Evolutionary conservation across 495 filamentous ascomycete genomes (phyloP), one percentile per base, ranked within the genome.

Genomic region (Podospora didyma): DNA sequence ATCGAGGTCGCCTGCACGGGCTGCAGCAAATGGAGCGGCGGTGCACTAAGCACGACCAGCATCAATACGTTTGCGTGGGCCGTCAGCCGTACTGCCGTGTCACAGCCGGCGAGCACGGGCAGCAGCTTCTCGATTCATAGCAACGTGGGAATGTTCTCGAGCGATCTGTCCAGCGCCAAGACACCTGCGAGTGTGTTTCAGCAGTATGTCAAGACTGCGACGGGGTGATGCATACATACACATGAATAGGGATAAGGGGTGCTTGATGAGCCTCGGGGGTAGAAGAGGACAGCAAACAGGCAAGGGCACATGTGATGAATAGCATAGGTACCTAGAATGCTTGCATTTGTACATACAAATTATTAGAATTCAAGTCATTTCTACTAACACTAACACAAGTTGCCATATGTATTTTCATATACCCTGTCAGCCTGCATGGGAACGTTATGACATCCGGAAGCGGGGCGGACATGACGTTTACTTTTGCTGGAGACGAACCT

Each of bases 1-100:
- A 57, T 78, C 48, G 71, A 70, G n/a, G 72, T 75, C 2, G 63
- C 70, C 16, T 81, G 78, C 59, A 61, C 65, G 54, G 72, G 74
- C 24, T 81, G 74, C 63, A 75, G 67, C 53, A 65, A 59, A 3
- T 76, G 72, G 72, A 57, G 39, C 31, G 56, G 62, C 37, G 60
- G 61, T 31, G 58, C 68, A 47, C 65, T 73, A 20, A 69, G 67
- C 63, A 56, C 62, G 19, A 64, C 23, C 26, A 65, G 63, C 23
- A 62, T 69, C 44, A 67, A 69, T 59, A 67, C 61, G 37, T 74
- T 74, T 51, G 73, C 70, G 2, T 75, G 70, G 58, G 73, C 73
- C 3, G 61, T 65, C 48, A 69, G 69, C 47, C 31, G 46, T 21
- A 66, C 61, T n/a, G 41, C 65, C 3, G 68, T 72, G 7, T 21